Evolutionary conservation across 345 rosid genomes (phyloP).

Genomic region (Arabidopsis thaliana): TAIR10.1 NC_003074.8:7333001-7333500

Average conservation of each 20-base stretch:
- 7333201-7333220: neutral
- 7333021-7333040: constrained; percentile 18
- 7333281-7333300: constrained; percentile 96
- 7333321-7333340: constrained; percentile 90
- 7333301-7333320: constrained; percentile 87
- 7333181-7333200: constrained; percentile 3
- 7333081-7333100: constrained; percentile 89
- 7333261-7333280: constrained; percentile 39
- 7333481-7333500: constrained; percentile 90
- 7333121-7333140: constrained; percentile 14
- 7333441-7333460: constrained; percentile 97
- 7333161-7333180: constrained; percentile 5
- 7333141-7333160: constrained; percentile 3
- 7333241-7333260: constrained; percentile 5
- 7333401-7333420: constrained; percentile 12
- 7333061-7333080: constrained; percentile 71
- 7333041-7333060: constrained; percentile 44
- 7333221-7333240: neutral
- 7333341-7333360: constrained; percentile 73
- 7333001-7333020: constrained; percentile 20
- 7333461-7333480: constrained; percentile 95
- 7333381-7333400: neutral
- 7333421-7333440: constrained; percentile 33
- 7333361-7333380: neutral
- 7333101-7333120: constrained; percentile 11